phyloP scores from a whole-genome alignment of 768 basidiomycete species.

The Amanita inopinata region DNA sequence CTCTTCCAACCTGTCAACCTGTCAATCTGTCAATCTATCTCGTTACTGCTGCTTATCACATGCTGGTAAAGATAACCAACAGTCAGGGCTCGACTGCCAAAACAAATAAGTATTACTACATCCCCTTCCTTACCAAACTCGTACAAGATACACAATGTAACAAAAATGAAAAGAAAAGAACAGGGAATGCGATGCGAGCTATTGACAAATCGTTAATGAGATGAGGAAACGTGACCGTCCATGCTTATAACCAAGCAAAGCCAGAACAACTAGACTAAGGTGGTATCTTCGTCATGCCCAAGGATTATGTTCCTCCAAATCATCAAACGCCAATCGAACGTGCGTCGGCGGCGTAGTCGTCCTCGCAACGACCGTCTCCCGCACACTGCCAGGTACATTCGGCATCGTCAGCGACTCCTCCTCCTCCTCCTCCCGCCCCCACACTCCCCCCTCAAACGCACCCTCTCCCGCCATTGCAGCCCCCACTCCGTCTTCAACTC shows the following conservation, averaged over 20 bases:
- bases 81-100: no score
- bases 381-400: neutral
- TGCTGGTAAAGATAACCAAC: no score
- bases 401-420: neutral
- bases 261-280: slow-evolving; percentile 12
- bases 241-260: slow-evolving; percentile 7
- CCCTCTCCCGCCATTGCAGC: slow-evolving; percentile 22
- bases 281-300: slow-evolving; percentile 37
- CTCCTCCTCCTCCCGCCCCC: neutral
- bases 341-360: slow-evolving; percentile 37
- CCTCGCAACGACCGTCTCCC: slow-evolving; percentile 20
- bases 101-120: no score
- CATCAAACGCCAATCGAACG: slow-evolving; percentile 31
- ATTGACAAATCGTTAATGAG: no score
- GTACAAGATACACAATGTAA: neutral
- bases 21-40: no score
- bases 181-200: no score
- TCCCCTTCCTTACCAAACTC: no score
- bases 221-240: no score
- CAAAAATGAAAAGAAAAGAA: neutral
- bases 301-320: slow-evolving; percentile 43
- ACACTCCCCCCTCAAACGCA: neutral
- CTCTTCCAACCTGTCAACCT: no score
- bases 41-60: no score
- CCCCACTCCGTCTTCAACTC: slow-evolving; percentile 14